Base-by-base conservation (phyloP, 179 eudicot genomes). In the Pouteria campechiana region DNA sequence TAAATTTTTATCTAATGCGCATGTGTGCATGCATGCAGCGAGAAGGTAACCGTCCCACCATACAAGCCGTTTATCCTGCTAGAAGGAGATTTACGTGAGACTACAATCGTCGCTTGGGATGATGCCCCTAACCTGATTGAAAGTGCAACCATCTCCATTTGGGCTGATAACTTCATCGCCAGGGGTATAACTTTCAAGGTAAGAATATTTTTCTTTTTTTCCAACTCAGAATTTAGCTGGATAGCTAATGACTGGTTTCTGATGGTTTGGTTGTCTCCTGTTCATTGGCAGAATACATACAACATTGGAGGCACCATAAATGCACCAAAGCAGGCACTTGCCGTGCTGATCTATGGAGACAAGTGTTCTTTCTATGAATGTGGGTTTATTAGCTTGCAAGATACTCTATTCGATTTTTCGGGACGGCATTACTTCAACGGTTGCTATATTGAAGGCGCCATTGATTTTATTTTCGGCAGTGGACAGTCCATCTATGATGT, bases 401-500 rank as follows among this genome's bases (percentile, higher is more conserved):
- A 75, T 39, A 75, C 81, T 0, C 50, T 75, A 32, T 75, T 74
- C 74, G 81, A 75, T 51, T 65, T 32, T 30, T 39, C 19, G 5
- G 81, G 81, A 5, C 56, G 72, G n/a, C 81, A 75, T 35, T 70
- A 67, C 41, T 75, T 70, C 63, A 60, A 60, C 35, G 43, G 7
- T n/a, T 75, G 72, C 54, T 39, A 43, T 2, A 70, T 75, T 12
- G 63, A 68, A 8, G 82, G 82, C 3, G 67, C 75, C 0, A 60
- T 75, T 19, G 82, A 75, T 48, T 75, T 75, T 50, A 71, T 75
- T 23, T 71, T 64, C 45, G 82, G 82, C 11, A 37, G 55, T 18
- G 78, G 78, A 1, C 78, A 68, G 49, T 75, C 82, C 34, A 49
- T 72, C 22, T 75, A 75, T 25, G 82, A n/a, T n/a, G n/a, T n/a